These are phyloP conservation scores for Rhynchosporium graminicola DNA, from an alignment of 2,329 filamentous ascomycete species.

Conservation along the genomic window DNA sequence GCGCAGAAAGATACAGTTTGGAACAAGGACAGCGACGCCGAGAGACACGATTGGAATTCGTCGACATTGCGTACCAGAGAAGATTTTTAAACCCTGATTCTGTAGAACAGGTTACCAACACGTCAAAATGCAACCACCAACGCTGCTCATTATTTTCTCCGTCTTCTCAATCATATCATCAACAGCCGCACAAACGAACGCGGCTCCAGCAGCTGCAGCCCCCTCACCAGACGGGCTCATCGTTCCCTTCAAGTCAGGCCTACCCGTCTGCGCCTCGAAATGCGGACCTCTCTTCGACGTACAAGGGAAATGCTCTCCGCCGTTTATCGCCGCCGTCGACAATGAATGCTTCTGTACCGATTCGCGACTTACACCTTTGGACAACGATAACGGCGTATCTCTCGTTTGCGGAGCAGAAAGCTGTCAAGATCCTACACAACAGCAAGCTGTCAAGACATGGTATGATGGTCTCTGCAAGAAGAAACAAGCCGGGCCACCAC, in stretches of 20 bases:
- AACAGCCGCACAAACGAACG: slow-evolving; percentile 37
- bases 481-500: slow-evolving; percentile 31
- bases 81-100: no score
- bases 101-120: background rate
- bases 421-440: slow-evolving; percentile 52
- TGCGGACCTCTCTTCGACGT: slow-evolving; percentile 68
- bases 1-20: slow-evolving; percentile 6
- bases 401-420: slow-evolving; percentile 60
- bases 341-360: slow-evolving; percentile 75
- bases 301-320: slow-evolving; percentile 70
- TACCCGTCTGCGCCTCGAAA: slow-evolving; percentile 61
- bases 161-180: slow-evolving; percentile 21
- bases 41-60: background rate
- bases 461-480: slow-evolving; percentile 66
- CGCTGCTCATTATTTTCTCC: slow-evolving; percentile 13
- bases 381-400: slow-evolving; percentile 55
- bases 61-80: background rate
- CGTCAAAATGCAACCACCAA: slow-evolving; percentile 19
- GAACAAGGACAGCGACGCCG: background rate
- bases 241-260: slow-evolving; percentile 55
- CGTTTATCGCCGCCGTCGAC: slow-evolving; percentile 54
- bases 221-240: slow-evolving; percentile 41
- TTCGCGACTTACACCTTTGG: slow-evolving; percentile 56
- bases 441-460: slow-evolving; percentile 66
- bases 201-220: slow-evolving; percentile 45